These are phyloP conservation scores for Wickerhamomyces bovis DNA, from an alignment of 805 yeast species.

Conservation along the genomic window DNA sequence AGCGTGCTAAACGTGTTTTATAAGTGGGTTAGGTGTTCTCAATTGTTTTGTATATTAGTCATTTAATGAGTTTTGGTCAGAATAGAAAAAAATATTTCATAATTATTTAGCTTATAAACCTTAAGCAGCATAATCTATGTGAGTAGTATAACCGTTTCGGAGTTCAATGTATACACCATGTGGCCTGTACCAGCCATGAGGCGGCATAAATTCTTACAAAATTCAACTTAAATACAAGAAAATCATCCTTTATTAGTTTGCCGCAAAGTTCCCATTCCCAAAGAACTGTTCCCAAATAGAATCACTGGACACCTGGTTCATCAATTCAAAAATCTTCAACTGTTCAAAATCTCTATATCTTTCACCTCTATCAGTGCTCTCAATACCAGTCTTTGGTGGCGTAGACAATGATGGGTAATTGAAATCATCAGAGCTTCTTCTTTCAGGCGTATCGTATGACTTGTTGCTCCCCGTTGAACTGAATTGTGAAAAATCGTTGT, in stretches of 20 bases:
- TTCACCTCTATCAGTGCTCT: background rate
- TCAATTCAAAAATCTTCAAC: slow-evolving; percentile 50
- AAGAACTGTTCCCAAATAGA: slow-evolving; percentile 67
- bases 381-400: slow-evolving; percentile 12
- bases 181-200: too few relatives aligned
- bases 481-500: background rate
- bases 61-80: background rate
- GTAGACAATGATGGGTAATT: slow-evolving; percentile 20
- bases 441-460: background rate
- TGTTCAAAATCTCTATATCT: slow-evolving; percentile 37
- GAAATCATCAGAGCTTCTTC: slow-evolving; percentile 6
- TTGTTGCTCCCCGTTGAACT: background rate
- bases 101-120: background rate
- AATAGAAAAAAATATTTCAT: background rate
- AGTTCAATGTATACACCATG: too few relatives aligned
- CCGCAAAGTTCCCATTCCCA: slow-evolving; percentile 21
- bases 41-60: slow-evolving; percentile 1
- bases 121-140: too few relatives aligned
- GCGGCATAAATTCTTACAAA: too few relatives aligned
- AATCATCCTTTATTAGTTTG: background rate
- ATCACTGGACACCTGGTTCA: slow-evolving; percentile 52
- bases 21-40: background rate
- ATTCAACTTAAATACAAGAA: background rate
- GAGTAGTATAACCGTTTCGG: too few relatives aligned
- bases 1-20: slow-evolving; percentile 22